phyloP scores from a whole-genome alignment of 768 basidiomycete genomes.

The Termitomyces sp. region DNA sequence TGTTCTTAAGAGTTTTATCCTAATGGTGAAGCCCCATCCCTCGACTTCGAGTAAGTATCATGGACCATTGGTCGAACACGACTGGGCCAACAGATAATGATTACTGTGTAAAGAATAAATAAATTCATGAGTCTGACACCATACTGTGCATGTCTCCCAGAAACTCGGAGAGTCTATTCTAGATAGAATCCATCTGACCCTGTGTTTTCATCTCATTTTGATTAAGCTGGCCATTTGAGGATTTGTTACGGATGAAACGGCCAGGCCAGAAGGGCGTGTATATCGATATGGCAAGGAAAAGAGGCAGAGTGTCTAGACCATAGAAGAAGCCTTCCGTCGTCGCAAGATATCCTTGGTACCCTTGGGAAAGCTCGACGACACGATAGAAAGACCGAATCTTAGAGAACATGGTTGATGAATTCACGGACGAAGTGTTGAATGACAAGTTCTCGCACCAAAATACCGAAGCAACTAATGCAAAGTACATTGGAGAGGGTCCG shows the following conservation, averaged over 20 bases:
- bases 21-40: no score
- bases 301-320: constrained; percentile 56
- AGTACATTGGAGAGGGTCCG: constrained; percentile 45
- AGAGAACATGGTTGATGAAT: background rate
- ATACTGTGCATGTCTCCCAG: background rate
- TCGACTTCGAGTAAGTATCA: background rate
- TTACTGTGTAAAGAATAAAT: background rate
- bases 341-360: constrained; percentile 51
- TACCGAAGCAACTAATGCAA: constrained; percentile 51
- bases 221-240: background rate
- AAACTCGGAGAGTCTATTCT: background rate
- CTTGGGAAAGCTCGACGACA: constrained; percentile 55
- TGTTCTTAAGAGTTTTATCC: no score
- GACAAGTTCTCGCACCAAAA: constrained; percentile 38
- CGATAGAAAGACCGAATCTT: constrained; percentile 63
- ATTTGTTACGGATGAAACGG: constrained; percentile 32
- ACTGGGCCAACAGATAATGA: background rate
- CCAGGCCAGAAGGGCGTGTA: constrained; percentile 67
- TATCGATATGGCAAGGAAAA: constrained; percentile 51
- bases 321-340: constrained; percentile 62
- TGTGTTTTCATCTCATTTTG: background rate
- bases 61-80: background rate
- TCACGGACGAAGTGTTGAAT: background rate
- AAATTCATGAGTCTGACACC: background rate
- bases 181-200: background rate